phyloP scores from a whole-genome alignment of 305 asterid genomes.

The Fraxinus paxiana region DNA sequence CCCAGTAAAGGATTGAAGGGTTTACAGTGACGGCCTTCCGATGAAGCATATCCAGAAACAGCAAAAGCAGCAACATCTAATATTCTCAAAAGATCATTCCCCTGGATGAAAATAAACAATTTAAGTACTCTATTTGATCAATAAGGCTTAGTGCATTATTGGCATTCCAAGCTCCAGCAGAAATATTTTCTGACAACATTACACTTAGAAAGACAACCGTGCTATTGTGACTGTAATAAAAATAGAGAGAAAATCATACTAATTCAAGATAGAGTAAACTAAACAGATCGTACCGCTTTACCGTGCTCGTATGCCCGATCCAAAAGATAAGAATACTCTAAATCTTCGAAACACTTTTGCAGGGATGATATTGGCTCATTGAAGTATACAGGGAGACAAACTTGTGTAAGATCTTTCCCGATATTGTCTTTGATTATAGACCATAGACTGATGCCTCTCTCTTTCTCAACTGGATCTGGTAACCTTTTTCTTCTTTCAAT shows the following conservation, averaged over 20 bases:
- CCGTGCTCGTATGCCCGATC: slow-evolving; percentile 86
- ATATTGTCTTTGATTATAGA: slow-evolving; percentile 93
- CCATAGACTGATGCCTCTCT: slow-evolving; percentile 87
- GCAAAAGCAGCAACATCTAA: slow-evolving; percentile 91
- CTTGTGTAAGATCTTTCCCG: slow-evolving; percentile 87
- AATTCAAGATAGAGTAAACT: neutral
- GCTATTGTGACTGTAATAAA: neutral
- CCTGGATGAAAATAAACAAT: slow-evolving; percentile 40
- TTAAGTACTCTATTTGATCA: neutral
- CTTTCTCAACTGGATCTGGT: slow-evolving; percentile 91
- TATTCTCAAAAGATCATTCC: slow-evolving; percentile 74
- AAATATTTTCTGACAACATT: neutral
- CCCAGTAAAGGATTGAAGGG: slow-evolving; percentile 96
- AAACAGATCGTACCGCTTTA: slow-evolving; percentile 57
- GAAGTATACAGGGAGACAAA: slow-evolving; percentile 90
- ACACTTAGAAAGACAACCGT: neutral
- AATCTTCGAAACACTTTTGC: slow-evolving; percentile 86
- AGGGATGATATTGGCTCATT: slow-evolving; percentile 89
- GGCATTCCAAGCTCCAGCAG: neutral
- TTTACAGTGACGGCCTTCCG: slow-evolving; percentile 90
- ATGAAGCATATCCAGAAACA: slow-evolving; percentile 92
- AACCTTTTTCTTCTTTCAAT: slow-evolving; percentile 66
- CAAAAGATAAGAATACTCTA: slow-evolving; percentile 85
- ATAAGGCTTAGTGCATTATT: neutral
- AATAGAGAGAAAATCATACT: slow-evolving; percentile 2